Evolutionary conservation across 2,329 filamentous ascomycete genomes (phyloP).

Genomic region (Zymoseptoria brevis): DNA sequence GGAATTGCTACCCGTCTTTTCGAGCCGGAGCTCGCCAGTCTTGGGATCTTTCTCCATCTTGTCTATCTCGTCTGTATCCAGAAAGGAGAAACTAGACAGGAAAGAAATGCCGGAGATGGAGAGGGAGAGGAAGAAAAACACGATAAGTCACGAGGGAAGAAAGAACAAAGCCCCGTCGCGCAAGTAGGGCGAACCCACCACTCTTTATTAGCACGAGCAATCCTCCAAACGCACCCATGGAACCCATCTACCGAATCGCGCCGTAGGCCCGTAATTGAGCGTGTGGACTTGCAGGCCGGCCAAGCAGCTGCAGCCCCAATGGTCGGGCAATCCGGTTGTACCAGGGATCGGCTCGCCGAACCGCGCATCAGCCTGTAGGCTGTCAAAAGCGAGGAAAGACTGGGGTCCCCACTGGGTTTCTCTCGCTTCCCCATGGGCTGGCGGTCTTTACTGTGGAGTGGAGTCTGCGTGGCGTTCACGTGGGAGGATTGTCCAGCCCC

Average conservation of each 20-base stretch:
- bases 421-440: background rate
- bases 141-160: background rate
- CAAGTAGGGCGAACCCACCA: background rate
- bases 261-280: background rate
- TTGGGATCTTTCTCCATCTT: background rate
- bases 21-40: conserved; percentile 1
- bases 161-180: background rate
- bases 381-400: background rate
- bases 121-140: background rate
- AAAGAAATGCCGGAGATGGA: background rate
- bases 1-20: conserved; percentile 1
- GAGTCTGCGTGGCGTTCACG: background rate
- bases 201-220: background rate
- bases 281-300: background rate
- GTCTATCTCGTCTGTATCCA: background rate
- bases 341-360: no score
- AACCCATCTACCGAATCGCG: background rate
- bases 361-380: no score
- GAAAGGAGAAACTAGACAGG: no score
- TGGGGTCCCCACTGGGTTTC: background rate
- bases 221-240: no score
- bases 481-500: background rate
- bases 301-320: background rate
- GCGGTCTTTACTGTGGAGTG: background rate
- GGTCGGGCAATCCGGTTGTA: no score